Percentiles rank a stretch among this genome's conserved stretches.
phyloP scores from a whole-genome alignment of 2,329 filamentous ascomycete genomes.

The Venturia effusa region DNA sequence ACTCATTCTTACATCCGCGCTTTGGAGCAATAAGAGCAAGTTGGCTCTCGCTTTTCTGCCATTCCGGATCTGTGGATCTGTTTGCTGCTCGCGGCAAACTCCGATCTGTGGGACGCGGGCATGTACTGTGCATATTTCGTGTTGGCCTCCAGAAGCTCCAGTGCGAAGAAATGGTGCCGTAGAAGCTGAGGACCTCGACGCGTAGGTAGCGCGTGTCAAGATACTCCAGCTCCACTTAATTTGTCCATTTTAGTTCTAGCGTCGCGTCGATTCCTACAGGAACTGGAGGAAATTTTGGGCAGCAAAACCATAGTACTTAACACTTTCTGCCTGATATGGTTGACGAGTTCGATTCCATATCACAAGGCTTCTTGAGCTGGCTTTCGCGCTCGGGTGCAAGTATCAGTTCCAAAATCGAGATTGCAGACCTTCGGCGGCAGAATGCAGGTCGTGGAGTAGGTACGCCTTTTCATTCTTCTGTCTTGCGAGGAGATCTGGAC shows the following conservation, averaged over 20 bases:
- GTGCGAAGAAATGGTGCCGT: too few species aligned
- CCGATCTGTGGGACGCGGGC: too few species aligned
- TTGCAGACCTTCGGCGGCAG: slow-evolving; percentile 45
- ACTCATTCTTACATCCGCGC: too few species aligned
- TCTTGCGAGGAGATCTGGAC: neutral
- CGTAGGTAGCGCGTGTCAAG: too few species aligned
- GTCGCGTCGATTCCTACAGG: neutral
- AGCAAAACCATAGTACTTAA: neutral
- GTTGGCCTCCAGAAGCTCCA: too few species aligned
- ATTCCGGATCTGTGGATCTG: too few species aligned
- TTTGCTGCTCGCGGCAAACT: too few species aligned
- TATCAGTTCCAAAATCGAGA: slow-evolving; percentile 46
- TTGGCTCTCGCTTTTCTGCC: too few species aligned
- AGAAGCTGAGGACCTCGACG: too few species aligned
- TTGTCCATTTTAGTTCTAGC: neutral
- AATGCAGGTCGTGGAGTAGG: slow-evolving; percentile 52
- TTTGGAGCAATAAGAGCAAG: too few species aligned
- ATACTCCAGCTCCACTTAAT: too few species aligned
- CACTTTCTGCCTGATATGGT: neutral
- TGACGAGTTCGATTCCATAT: slow-evolving; percentile 31
- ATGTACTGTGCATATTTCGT: too few species aligned
- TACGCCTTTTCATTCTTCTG: slow-evolving; percentile 29
- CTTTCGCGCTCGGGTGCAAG: slow-evolving; percentile 41
- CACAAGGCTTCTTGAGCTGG: slow-evolving; percentile 46
- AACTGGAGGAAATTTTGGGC: neutral